Evolutionary conservation across 306 rosid species (phyloP), one percentile per base, ranked within the genome.

Genomic region (Elaeagnus macrophylla): DNA sequence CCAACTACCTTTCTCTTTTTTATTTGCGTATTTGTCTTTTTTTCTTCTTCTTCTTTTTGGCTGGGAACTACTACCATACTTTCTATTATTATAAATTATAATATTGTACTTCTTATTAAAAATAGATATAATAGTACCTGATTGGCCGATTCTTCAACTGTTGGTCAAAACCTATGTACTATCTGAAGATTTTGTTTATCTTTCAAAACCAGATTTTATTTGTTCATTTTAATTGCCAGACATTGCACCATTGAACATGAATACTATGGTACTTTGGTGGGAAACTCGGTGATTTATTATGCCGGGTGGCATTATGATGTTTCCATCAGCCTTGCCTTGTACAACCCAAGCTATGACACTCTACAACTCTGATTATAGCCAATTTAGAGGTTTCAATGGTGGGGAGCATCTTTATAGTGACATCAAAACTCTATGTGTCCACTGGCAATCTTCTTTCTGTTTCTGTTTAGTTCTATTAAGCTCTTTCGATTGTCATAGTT

Each of bases 1-100:
- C 39, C 51, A 48, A 46, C 65, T 51, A 64, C 57, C 68, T 62
- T 41, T 39, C 36, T 59, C 43, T 57, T 47, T 20, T 42, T 6
- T 14, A 37, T 10, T 12, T 59, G 18, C 9, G 7, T 15, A 42
- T 51, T 43, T 39, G 17, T 48, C 16, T 12, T 35, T 48, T 16
- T 11, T 52, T n/a, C 42, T 62, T 62, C 53, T 39, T 39, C n/a
- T n/a, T 25, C 4, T 25, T 25, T 25, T 3, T 3, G 32, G 32
- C 4, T 25, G 4, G 32, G 5, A 1, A 25, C 32, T 25, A 25
- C 32, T 25, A 25, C 4, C 32, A 3, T 25, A 25, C 32, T 25
- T 25, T 25, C 32, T 25, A 25, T 25, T 25, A 25, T 2, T 25
- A 25, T 25, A 25, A 25, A 25, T 25, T 25, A 25, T 25, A 25